phyloP scores from a whole-genome alignment of 805 yeast species.

The Candida argentea region DNA sequence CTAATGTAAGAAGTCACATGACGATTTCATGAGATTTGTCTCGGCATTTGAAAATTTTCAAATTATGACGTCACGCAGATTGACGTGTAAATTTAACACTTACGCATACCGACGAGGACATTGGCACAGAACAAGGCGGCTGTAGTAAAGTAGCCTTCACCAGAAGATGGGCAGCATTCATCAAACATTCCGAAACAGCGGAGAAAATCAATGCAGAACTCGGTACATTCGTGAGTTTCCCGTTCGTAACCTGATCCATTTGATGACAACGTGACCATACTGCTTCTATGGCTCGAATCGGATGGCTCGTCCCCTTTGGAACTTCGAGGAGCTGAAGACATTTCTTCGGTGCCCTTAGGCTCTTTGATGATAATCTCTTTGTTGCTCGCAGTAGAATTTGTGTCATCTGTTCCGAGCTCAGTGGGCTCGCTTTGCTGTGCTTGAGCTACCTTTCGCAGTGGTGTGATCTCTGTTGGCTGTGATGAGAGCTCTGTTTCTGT shows the following conservation, averaged over 20 bases:
- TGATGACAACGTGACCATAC: slow-evolving; percentile 15
- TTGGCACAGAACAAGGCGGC: slow-evolving; percentile 28
- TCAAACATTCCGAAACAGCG: slow-evolving; percentile 32
- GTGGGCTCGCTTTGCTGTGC: too few relatives aligned
- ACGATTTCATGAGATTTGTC: too few relatives aligned
- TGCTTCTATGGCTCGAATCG: slow-evolving; percentile 6
- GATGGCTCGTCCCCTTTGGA: slow-evolving; percentile 1
- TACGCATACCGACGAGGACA: slow-evolving; percentile 23
- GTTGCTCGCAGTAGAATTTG: not conserved
- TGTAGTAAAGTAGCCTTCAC: slow-evolving; percentile 30
- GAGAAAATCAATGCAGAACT: slow-evolving; percentile 27
- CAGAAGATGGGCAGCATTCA: slow-evolving; percentile 30
- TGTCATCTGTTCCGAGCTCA: not conserved
- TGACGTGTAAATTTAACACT: too few relatives aligned
- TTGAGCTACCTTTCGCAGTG: too few relatives aligned
- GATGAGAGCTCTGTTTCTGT: too few relatives aligned
- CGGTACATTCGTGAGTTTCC: slow-evolving; percentile 30
- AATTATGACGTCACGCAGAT: too few relatives aligned
- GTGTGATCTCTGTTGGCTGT: too few relatives aligned
- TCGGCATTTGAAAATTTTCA: too few relatives aligned
- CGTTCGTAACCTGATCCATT: slow-evolving; percentile 25
- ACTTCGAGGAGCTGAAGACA: slow-evolving; percentile 2
- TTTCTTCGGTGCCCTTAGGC: slow-evolving; percentile 2
- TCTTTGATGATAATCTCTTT: slow-evolving; percentile 2
- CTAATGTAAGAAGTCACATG: too few relatives aligned